Base-by-base conservation (phyloP, 345 rosid genomes). In the Hibiscus mutabilis region DNA sequence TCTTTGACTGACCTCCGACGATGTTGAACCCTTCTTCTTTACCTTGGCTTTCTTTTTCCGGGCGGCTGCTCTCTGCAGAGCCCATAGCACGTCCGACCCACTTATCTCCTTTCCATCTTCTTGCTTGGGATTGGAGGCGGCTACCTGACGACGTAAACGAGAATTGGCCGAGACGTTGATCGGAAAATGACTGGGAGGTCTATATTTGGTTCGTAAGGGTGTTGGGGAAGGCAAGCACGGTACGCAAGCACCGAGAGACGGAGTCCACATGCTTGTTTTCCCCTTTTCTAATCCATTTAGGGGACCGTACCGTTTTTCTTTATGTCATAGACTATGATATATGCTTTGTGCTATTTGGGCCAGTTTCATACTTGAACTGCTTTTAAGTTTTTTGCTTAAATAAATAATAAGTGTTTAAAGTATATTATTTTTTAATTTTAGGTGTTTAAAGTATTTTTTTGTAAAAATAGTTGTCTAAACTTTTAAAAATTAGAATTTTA, bases 1-100 rank as follows among this genome's bases (percentile, higher is more conserved):
- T 42, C 13, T 42, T 13, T 42, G 46, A 42, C 46, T 42, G 46
- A 0, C 46, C 14, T 42, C 13, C 13, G 46, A 42, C 46, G 13
- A 42, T 10, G 46, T 9, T 29, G 18, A 69, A 9, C 44, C 18
- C 66, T 46, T 74, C 60, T 74, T 76, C 68, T 76, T 76, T 63
- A 60, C 76, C 67, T 60, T 74, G 2, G 59, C 37, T 63, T 72
- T 82, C 74, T 65, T 81, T 78, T 74, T 86, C 80, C 77, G 76
- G 65, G 82, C 82, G 12, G 83, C 77, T 57, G 89, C 91, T 79
- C 78, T 86, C 75, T 86, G 85, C 78, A 88, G 67, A 63, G 91
- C 91, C 86, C 82, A 73, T 5, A 88, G 85, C 81, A 88, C 89
- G 44, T 81, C 91, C 12, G 84, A 74, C 44, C 89, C 89, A 27